Conservation (phyloP, 768 basidiomycete genomes). For the Leccinellum luteum region DNA sequence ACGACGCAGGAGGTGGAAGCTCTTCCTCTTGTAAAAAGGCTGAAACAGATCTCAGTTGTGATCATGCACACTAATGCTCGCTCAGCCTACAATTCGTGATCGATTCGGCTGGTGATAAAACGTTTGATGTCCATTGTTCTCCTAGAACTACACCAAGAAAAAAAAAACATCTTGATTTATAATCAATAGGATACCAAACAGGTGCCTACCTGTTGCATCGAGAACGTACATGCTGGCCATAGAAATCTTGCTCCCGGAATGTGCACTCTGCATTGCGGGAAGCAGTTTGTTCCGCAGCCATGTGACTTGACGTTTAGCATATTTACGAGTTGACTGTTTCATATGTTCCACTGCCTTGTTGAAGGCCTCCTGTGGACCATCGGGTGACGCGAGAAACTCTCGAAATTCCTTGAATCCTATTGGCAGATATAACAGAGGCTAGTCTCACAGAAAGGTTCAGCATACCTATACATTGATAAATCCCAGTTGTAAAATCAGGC, state of each 20-base stretch:
- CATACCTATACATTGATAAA: slow-evolving; percentile 92
- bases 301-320: slow-evolving; percentile 85
- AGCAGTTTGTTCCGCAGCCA: slow-evolving; percentile 93
- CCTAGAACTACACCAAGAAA: slow-evolving; percentile 41
- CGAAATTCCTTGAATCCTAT: slow-evolving; percentile 93
- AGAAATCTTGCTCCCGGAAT: slow-evolving; percentile 24
- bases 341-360: slow-evolving; percentile 65
- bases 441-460: neutral
- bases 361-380: slow-evolving; percentile 43
- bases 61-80: neutral
- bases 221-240: slow-evolving; percentile 53
- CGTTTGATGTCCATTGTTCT: slow-evolving; percentile 56
- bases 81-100: slow-evolving; percentile 46
- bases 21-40: slow-evolving; percentile 51
- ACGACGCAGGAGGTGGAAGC: slow-evolving; percentile 54
- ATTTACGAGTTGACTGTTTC: slow-evolving; percentile 86
- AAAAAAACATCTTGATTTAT: neutral
- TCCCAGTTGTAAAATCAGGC: slow-evolving; percentile 71
- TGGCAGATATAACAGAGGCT: slow-evolving; percentile 5
- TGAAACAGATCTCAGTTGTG: slow-evolving; percentile 4
- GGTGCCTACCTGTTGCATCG: slow-evolving; percentile 60
- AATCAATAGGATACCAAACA: neutral
- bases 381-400: slow-evolving; percentile 50
- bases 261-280: slow-evolving; percentile 57
- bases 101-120: slow-evolving; percentile 47